Evolutionary conservation across 2,329 filamentous ascomycete species (phyloP).

Genomic region (Mycosphaerella arachidis): DNA sequence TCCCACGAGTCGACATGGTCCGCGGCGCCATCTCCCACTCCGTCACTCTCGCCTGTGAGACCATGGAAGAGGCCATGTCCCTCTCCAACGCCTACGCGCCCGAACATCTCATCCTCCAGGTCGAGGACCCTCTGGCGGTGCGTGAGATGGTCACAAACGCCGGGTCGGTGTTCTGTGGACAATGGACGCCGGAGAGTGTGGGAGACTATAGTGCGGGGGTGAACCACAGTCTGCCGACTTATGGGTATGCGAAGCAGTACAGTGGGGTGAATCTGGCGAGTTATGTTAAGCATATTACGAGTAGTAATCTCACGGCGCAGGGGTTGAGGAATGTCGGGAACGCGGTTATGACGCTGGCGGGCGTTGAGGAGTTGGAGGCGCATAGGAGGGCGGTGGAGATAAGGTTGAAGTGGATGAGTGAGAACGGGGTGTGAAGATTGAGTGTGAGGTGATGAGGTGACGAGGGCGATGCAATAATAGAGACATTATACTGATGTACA

Average conservation of each 20-base stretch:
- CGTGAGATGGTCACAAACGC: conserved; percentile 85
- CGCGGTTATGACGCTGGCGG: conserved; percentile 91
- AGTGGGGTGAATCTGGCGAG: conserved; percentile 94
- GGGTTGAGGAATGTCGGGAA: conserved; percentile 79
- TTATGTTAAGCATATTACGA: conserved; percentile 97
- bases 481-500: neutral
- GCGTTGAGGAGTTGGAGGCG: conserved; percentile 90
- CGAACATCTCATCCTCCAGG: conserved; percentile 90
- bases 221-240: conserved; percentile 94
- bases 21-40: conserved; percentile 86
- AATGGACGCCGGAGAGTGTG: conserved; percentile 96
- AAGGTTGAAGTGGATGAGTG: conserved; percentile 43
- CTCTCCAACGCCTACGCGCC: conserved; percentile 93
- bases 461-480: neutral
- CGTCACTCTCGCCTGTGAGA: conserved; percentile 72
- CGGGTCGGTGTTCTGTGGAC: conserved; percentile 89
- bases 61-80: conserved; percentile 70
- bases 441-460: neutral
- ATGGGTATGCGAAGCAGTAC: conserved; percentile 97
- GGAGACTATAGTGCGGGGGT: conserved; percentile 97
- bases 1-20: conserved; percentile 91
- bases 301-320: conserved; percentile 79
- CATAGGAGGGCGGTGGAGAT: conserved; percentile 73
- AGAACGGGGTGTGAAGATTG: neutral
- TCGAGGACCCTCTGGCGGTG: conserved; percentile 68